phyloP scores from a whole-genome alignment of 2,329 filamentous ascomycete genomes.

The Talaromyces albobiverticillius region DNA sequence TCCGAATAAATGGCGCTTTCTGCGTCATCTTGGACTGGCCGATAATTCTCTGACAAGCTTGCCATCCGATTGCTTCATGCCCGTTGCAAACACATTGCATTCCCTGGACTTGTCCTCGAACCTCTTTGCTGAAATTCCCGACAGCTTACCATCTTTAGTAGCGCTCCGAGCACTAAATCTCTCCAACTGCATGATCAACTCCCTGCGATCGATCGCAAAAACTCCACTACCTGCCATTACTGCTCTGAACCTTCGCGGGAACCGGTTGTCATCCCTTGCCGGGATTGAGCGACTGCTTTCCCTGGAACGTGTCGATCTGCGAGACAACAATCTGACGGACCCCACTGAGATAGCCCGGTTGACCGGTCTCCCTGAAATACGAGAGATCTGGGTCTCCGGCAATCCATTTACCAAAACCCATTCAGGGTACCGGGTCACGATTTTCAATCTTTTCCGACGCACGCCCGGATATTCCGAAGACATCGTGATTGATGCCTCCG shows the following conservation, averaged over 20 bases:
- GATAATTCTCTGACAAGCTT: constrained; percentile 88
- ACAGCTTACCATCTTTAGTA: constrained; percentile 80
- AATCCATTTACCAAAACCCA: constrained; percentile 92
- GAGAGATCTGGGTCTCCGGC: constrained; percentile 86
- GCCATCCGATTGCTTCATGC: constrained; percentile 69
- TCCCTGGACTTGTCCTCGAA: constrained; percentile 92
- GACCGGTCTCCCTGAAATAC: constrained; percentile 85
- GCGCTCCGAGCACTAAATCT: constrained; percentile 89
- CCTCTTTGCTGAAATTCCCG: constrained; percentile 89
- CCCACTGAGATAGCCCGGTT: constrained; percentile 85
- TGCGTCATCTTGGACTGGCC: constrained; percentile 85
- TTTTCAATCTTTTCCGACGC: constrained; percentile 93
- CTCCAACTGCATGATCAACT: constrained; percentile 97
- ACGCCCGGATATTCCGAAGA: constrained; percentile 89
- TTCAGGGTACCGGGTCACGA: constrained; percentile 77
- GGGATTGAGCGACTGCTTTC: constrained; percentile 87
- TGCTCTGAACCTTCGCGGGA: constrained; percentile 84
- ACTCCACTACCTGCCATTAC: constrained; percentile 88
- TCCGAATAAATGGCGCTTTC: constrained; percentile 87
- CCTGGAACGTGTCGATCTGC: constrained; percentile 82
- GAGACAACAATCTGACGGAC: constrained; percentile 88
- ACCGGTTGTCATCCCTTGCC: constrained; percentile 80
- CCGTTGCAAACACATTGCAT: constrained; percentile 81
- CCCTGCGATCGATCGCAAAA: constrained; percentile 78
- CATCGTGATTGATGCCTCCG: constrained; percentile 79